Conservation (phyloP, 2,329 filamentous ascomycete species). For the Pseudomassariella vexata region DNA sequence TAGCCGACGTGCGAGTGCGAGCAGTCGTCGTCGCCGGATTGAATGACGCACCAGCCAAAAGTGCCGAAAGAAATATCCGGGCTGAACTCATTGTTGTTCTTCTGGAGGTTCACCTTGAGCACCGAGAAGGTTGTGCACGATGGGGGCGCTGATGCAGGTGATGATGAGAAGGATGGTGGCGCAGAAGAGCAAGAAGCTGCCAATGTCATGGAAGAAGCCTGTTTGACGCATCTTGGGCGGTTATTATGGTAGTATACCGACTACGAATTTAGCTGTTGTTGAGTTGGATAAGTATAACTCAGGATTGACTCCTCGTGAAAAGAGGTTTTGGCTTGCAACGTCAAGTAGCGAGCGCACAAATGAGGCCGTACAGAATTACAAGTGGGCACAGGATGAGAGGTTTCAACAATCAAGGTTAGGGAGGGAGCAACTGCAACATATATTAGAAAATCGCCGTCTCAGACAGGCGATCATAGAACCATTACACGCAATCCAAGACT, state of each 20-base stretch:
- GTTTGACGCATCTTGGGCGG: too few species aligned
- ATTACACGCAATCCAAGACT: neutral
- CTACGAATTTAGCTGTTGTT: too few species aligned
- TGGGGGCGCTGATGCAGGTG: constrained; percentile 52
- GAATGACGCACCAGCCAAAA: constrained; percentile 53
- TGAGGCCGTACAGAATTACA: too few species aligned
- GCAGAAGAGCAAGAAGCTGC: constrained; percentile 50
- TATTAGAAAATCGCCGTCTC: constrained; percentile 1
- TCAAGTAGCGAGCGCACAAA: too few species aligned
- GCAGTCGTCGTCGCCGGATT: constrained; percentile 43
- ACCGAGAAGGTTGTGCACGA: constrained; percentile 50
- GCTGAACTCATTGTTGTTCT: constrained; percentile 32
- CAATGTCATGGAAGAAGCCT: constrained; percentile 49
- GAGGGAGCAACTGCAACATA: too few species aligned
- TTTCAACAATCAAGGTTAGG: too few species aligned
- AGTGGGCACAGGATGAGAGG: too few species aligned
- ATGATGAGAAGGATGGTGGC: constrained; percentile 52
- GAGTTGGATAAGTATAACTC: too few species aligned
- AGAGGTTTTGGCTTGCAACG: too few species aligned
- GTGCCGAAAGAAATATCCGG: too few species aligned
- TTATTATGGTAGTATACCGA: too few species aligned
- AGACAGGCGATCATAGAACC: constrained; percentile 1
- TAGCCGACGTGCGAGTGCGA: constrained; percentile 47
- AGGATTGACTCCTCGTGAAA: too few species aligned
- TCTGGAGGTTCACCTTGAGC: constrained; percentile 43